phyloP scores from a whole-genome alignment of 2,329 filamentous ascomycete genomes.

The Uncinocarpus reesii region DNA sequence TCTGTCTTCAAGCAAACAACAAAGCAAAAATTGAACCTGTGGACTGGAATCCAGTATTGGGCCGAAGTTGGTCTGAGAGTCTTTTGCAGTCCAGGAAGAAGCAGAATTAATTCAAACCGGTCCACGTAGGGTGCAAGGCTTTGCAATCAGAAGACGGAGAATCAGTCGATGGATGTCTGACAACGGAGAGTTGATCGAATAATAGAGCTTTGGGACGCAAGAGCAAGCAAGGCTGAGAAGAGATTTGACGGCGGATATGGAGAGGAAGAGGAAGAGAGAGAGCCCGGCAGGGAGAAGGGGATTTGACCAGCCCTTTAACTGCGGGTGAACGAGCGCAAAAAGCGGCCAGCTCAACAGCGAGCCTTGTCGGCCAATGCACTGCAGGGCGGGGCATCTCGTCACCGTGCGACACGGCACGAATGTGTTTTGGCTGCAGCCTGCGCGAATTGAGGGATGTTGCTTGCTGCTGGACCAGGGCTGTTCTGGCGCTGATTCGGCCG shows the following conservation, averaged over 20 bases:
- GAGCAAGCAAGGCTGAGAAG: slow-evolving; percentile 2
- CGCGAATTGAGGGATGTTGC: slow-evolving; percentile 2
- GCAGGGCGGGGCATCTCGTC: slow-evolving; percentile 8
- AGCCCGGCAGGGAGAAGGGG: slow-evolving; percentile 10
- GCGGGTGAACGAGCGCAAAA: background rate
- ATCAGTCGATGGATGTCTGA: slow-evolving; percentile 5
- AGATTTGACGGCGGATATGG: slow-evolving; percentile 4
- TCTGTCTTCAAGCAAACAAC: slow-evolving; percentile 9
- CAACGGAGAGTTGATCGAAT: slow-evolving; percentile 15
- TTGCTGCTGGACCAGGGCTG: background rate
- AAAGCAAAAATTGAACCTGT: slow-evolving; percentile 16
- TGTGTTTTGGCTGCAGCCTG: background rate
- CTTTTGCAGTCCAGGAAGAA: slow-evolving; percentile 8
- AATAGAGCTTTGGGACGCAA: slow-evolving; percentile 19
- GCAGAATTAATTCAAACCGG: slow-evolving; percentile 3
- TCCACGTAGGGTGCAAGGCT: slow-evolving; percentile 7
- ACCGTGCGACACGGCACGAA: background rate
- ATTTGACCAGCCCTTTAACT: slow-evolving; percentile 17
- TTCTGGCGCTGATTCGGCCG: background rate
- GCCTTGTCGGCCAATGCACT: slow-evolving; percentile 5
- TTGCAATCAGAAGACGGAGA: slow-evolving; percentile 2
- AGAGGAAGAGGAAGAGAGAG: slow-evolving; percentile 4
- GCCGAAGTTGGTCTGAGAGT: slow-evolving; percentile 10
- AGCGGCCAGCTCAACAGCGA: slow-evolving; percentile 8
- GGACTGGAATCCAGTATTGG: slow-evolving; percentile 15